Conservation (phyloP, 495 filamentous ascomycete species). For the Letharia columbiana region DNA sequence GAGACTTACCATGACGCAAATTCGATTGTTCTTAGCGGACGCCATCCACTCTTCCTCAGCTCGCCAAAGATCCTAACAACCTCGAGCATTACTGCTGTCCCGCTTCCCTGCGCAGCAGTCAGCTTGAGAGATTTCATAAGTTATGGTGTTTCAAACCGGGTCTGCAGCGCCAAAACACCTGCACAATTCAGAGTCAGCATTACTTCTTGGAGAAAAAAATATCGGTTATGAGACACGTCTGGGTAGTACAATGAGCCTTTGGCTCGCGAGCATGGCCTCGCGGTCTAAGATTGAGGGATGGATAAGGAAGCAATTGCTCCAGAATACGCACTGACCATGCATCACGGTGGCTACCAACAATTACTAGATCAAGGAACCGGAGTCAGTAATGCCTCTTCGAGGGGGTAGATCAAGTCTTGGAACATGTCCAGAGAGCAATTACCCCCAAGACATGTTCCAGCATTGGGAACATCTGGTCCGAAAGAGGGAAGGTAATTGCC, state of each 20-base stretch:
- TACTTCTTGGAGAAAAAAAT: neutral
- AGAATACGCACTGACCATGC: constrained; percentile 46
- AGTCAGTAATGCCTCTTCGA: neutral
- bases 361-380: constrained; percentile 34
- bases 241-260: neutral
- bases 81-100: constrained; percentile 86
- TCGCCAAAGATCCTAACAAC: constrained; percentile 75
- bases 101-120: constrained; percentile 46
- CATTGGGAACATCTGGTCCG: neutral
- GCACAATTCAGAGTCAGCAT: neutral
- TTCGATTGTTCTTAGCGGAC: constrained; percentile 83
- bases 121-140: neutral
- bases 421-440: neutral
- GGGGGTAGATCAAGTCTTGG: neutral
- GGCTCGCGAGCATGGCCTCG: neutral
- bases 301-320: neutral
- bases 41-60: constrained; percentile 66
- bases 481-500: neutral
- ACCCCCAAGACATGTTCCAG: neutral
- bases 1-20: constrained; percentile 70
- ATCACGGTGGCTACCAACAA: constrained; percentile 90
- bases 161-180: constrained; percentile 71
- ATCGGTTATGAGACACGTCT: neutral
- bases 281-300: neutral
- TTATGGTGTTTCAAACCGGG: constrained; percentile 34